phyloP scores from a whole-genome alignment of 2,329 filamentous ascomycete genomes.

The Cladophialophora chaetospira region DNA sequence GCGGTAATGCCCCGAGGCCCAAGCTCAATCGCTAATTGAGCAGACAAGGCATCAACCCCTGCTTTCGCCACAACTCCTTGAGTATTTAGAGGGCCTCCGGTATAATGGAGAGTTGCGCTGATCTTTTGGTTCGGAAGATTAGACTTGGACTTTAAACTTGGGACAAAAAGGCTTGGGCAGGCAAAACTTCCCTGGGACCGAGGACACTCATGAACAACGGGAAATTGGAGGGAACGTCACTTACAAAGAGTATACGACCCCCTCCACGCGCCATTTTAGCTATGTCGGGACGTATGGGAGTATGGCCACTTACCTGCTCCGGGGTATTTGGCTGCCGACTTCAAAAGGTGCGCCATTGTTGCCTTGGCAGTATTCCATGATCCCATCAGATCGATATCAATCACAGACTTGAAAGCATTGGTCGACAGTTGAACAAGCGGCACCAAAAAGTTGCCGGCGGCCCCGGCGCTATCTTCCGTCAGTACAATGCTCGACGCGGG shows the following conservation, averaged over 20 bases:
- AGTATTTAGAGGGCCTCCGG: conserved; percentile 78
- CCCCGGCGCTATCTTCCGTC: conserved; percentile 13
- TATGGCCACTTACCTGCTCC: not conserved
- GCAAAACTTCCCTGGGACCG: no score
- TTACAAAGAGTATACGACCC: conserved; percentile 86
- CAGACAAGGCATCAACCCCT: conserved; percentile 79
- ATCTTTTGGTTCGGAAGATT: no score
- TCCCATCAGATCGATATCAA: conserved; percentile 21
- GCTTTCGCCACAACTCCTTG: conserved; percentile 90
- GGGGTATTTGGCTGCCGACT: conserved; percentile 38
- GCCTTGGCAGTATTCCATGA: conserved; percentile 19
- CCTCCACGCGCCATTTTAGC: not conserved
- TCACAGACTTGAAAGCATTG: conserved; percentile 22
- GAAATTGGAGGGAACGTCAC: no score
- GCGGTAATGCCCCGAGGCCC: conserved; percentile 82
- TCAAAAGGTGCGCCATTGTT: conserved; percentile 12
- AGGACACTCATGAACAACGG: no score
- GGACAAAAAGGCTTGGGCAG: no score
- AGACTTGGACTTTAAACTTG: no score
- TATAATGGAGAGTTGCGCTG: conserved; percentile 88
- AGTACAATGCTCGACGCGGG: not conserved
- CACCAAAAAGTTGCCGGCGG: conserved; percentile 21
- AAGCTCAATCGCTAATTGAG: conserved; percentile 79
- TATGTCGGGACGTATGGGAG: not conserved
- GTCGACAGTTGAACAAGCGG: conserved; percentile 12